Evolutionary conservation across 352 stramenopile genomes (phyloP), one percentile per base, ranked within the genome.

Genomic region (Phytopythium chamaehyphon): DNA sequence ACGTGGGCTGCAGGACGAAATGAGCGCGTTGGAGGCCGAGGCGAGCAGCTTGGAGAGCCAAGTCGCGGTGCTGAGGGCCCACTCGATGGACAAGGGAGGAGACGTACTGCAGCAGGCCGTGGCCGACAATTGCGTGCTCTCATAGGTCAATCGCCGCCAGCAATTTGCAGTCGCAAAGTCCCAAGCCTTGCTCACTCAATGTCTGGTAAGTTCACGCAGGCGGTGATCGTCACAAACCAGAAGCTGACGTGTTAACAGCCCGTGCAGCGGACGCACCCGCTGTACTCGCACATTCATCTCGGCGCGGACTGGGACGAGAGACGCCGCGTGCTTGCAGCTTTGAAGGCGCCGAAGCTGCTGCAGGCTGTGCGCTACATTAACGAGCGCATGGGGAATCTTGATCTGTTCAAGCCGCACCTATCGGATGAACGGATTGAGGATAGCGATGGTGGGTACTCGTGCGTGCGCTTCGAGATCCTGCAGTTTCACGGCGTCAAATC

Each of bases 401-500:
- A 42, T 3, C 38, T 54, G 8, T 33, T 51, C n/a, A 64, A 38
- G 16, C 45, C 19, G 6, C 37, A 53, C 8, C 18, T 61, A 12
- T 67, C 57, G 18, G 44, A 39, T 9, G 58, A 68, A 15, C 36
- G 64, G 6, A 67, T 63, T 19, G 55, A 64, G 51, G 55, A 54
- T 8, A 39, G 64, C 2, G 49, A 71, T 6, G 66, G 63, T 19
- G 61, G 63, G 26, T 55, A 69, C 45, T 65, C 50, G 48, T 63
- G 35, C 8, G 15, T 61, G 0, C 52, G 54, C 16, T 60, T 65
- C 23, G 59, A 50, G 5, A 45, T 62, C 12, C 51, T 65, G 14
- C 60, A 53, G 19, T 66, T 79, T 22, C 42, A 47, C 6, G 66
- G 66, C 0, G 59, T 71, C 14, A 24, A 47, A 23, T 76, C 57